These are phyloP conservation scores for Dalechampia spathulata DNA, from an alignment of 441 rosid genomes.

Conservation along the genomic window DNA sequence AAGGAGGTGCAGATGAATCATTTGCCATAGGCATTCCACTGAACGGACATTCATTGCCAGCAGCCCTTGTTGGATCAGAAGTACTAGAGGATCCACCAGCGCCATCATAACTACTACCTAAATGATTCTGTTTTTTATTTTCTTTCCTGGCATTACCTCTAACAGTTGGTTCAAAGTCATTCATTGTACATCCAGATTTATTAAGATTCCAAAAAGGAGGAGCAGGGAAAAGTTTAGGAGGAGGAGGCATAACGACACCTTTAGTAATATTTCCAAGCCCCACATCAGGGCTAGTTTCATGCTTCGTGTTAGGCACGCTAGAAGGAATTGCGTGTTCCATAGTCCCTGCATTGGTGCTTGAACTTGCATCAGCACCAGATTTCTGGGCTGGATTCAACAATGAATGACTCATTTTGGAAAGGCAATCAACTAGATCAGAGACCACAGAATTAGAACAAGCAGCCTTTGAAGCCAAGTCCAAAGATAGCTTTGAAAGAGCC, in stretches of 20 bases:
- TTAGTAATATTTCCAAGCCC: conserved; percentile 8
- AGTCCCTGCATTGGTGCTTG: conserved; percentile 16
- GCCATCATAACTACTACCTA: conserved; percentile 6
- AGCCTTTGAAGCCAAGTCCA: conserved; percentile 50
- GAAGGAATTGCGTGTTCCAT: conserved; percentile 25
- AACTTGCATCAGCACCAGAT: conserved; percentile 14
- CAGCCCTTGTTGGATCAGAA: conserved; percentile 6
- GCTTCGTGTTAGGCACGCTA: conserved; percentile 13
- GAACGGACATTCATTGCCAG: conserved; percentile 50
- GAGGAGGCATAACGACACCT: conserved; percentile 10
- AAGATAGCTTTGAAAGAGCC: conserved; percentile 39
- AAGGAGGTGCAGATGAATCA: conserved; percentile 14
- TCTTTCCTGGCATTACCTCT: conserved; percentile 19
- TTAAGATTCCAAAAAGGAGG: conserved; percentile 25
- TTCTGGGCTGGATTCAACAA: conserved; percentile 12
- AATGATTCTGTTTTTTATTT: conserved; percentile 15
- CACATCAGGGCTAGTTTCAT: conserved; percentile 17
- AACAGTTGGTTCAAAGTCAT: background rate
- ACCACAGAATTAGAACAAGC: conserved; percentile 30
- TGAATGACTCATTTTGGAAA: conserved; percentile 45
- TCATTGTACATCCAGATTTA: conserved; percentile 6
- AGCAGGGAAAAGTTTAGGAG: conserved; percentile 5
- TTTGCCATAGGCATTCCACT: conserved; percentile 34
- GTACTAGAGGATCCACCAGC: conserved; percentile 11
- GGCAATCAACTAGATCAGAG: conserved; percentile 36